Evolutionary conservation across 495 filamentous ascomycete genomes (phyloP).

Genomic region (Gamarada debralockiae): DNA sequence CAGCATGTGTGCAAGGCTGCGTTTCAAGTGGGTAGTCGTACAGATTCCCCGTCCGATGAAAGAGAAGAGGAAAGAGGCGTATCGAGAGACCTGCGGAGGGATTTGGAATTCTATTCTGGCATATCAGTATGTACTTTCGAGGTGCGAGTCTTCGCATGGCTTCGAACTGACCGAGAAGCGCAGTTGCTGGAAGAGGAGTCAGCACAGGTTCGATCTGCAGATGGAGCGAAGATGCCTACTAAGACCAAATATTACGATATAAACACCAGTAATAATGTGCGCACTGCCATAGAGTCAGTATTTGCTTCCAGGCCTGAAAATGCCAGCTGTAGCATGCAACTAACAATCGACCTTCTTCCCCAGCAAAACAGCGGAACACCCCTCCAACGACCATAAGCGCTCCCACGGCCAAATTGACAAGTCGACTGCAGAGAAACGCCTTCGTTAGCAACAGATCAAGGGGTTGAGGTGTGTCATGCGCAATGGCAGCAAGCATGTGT

Average conservation of each 20-base stretch:
- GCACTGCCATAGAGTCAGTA: constrained; percentile 38
- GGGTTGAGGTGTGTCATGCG: background rate
- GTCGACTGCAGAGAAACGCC: constrained; percentile 55
- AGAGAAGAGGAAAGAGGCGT: constrained; percentile 96
- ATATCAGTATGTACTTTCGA: background rate
- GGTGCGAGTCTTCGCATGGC: background rate
- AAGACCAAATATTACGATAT: constrained; percentile 87
- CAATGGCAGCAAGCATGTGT: constrained; percentile 5
- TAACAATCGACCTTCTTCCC: constrained; percentile 31
- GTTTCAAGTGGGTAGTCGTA: constrained; percentile 45
- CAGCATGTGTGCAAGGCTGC: constrained; percentile 11
- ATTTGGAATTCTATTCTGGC: constrained; percentile 77
- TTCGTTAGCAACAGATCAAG: constrained; percentile 21
- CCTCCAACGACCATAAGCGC: constrained; percentile 88
- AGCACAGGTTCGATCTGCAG: constrained; percentile 1
- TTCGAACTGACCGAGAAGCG: constrained; percentile 43
- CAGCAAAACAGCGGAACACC: constrained; percentile 78
- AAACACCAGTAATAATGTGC: constrained; percentile 72
- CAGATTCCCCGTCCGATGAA: constrained; percentile 94
- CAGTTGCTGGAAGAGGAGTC: constrained; percentile 42
- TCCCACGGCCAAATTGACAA: constrained; percentile 88
- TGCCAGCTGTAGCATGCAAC: constrained; percentile 33
- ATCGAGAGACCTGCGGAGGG: constrained; percentile 84
- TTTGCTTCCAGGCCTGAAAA: background rate
- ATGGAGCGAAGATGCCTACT: constrained; percentile 47